phyloP scores from a whole-genome alignment of 2,329 filamentous ascomycete species.

The Hymenoscyphus repandus region DNA sequence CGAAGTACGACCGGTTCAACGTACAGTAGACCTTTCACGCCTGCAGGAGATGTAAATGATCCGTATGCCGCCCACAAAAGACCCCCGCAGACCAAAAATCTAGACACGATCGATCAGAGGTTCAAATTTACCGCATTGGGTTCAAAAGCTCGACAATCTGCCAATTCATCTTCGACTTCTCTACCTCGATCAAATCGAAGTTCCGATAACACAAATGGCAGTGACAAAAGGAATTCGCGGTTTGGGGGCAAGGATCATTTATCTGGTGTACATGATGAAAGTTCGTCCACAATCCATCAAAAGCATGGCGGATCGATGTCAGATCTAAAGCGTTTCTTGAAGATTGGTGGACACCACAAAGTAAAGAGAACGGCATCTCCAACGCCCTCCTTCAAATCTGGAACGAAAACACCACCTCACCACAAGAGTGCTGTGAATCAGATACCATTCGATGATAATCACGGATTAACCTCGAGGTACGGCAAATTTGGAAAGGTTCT shows the following conservation, averaged over 20 bases:
- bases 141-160: conserved; percentile 62
- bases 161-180: conserved; percentile 46
- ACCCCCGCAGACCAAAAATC: conserved; percentile 60
- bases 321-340: conserved; percentile 96
- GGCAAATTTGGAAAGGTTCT: conserved; percentile 93
- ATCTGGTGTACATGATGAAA: conserved; percentile 41
- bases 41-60: conserved; percentile 73
- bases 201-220: conserved; percentile 35
- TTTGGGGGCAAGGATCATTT: conserved; percentile 41
- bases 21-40: conserved; percentile 72
- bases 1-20: conserved; percentile 55
- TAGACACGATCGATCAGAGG: conserved; percentile 67
- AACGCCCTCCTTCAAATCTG: conserved; percentile 47
- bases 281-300: conserved; percentile 41
- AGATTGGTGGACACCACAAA: conserved; percentile 64
- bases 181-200: conserved; percentile 39
- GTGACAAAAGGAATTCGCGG: conserved; percentile 47
- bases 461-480: conserved; percentile 85
- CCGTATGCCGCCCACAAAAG: conserved; percentile 82
- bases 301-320: conserved; percentile 80
- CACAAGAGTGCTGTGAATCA: conserved; percentile 47
- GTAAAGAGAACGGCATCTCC: conserved; percentile 61
- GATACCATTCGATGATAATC: conserved; percentile 90
- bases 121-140: conserved; percentile 69
- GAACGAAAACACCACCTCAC: conserved; percentile 42